A percentile compares a stretch with the other conserved stretches of the same genome.
phyloP scores from a whole-genome alignment of 805 yeast species.

The Diddensiella transvaalensis region DNA sequence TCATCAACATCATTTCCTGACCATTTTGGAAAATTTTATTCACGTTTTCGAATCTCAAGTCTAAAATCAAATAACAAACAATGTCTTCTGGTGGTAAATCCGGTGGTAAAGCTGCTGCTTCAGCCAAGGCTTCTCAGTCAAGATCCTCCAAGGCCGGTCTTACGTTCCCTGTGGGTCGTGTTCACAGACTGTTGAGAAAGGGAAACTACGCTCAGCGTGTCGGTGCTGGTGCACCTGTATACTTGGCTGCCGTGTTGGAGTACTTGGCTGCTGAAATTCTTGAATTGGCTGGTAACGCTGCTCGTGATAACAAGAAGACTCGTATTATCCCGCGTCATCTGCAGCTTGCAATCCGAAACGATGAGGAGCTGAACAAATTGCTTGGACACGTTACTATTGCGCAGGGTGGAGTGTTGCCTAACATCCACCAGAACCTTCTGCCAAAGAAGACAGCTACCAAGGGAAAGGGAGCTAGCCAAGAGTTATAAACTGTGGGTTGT shows the following conservation, averaged over 20 bases:
- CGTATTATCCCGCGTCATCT: conserved; percentile 99
- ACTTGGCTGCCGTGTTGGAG: conserved; percentile 94
- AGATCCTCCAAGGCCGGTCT: conserved; percentile 99
- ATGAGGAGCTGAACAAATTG: conserved; percentile 95
- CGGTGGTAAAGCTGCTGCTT: conserved; percentile 91
- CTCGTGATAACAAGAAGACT: conserved; percentile 98
- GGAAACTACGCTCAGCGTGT: conserved; percentile 98
- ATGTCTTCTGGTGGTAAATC: conserved; percentile 80
- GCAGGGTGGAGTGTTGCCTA: conserved; percentile 99
- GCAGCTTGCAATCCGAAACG: conserved; percentile 98
- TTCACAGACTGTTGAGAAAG: conserved; percentile 92
- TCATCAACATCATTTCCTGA: conserved; percentile 16
- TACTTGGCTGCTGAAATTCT: conserved; percentile 96
- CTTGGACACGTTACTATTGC: conserved; percentile 93
- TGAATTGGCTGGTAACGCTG: conserved; percentile 98
- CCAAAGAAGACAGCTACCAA: conserved; percentile 52
- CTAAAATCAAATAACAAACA: conserved; percentile 27
- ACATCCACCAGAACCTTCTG: conserved; percentile 89
- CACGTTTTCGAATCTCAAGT: too few relatives aligned
- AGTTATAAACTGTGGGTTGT: conserved; percentile 30
- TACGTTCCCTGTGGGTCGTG: conserved; percentile 99
- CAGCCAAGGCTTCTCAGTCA: conserved; percentile 94
- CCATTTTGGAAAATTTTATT: conserved; percentile 24
- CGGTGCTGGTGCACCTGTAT: conserved; percentile 98
- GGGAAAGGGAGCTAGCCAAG: conserved; percentile 39